Conservation (phyloP, 768 basidiomycete species). For the Hygrocybe punicea region DNA sequence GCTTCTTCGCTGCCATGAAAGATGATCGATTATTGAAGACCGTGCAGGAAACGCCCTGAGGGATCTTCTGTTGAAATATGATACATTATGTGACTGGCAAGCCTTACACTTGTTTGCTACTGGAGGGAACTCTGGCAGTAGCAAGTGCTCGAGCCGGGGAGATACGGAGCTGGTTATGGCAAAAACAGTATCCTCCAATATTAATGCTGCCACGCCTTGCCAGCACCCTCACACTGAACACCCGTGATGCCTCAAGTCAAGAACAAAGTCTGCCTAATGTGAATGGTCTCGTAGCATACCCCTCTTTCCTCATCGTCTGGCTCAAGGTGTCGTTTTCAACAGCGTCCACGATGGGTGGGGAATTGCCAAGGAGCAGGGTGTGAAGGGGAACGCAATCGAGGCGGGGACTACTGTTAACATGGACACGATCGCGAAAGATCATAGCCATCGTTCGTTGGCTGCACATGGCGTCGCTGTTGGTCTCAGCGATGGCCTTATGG, state of each 20-base stretch:
- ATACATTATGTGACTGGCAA: background rate
- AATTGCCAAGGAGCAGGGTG: constrained; percentile 59
- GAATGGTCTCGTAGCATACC: constrained; percentile 25
- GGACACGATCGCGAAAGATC: constrained; percentile 78
- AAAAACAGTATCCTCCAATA: background rate
- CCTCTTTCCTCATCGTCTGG: background rate
- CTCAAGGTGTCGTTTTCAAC: background rate
- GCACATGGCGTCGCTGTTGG: constrained; percentile 94
- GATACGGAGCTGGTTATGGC: background rate
- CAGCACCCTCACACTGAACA: background rate
- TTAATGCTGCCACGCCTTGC: background rate
- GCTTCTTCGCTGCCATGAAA: too few relatives aligned
- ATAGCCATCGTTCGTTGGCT: constrained; percentile 66
- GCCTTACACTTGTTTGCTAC: background rate
- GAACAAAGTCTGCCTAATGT: constrained; percentile 93
- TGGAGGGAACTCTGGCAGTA: background rate
- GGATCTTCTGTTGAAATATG: too few relatives aligned
- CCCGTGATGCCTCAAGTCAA: constrained; percentile 46
- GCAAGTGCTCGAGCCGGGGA: background rate
- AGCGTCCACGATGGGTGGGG: constrained; percentile 99
- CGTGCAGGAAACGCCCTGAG: too few relatives aligned
- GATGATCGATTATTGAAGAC: too few relatives aligned
- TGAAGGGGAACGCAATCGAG: constrained; percentile 85
- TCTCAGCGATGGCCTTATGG: constrained; percentile 92
- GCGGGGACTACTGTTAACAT: constrained; percentile 83